Base-by-base conservation (phyloP, 1,284 basidiomycete genomes). In the Cutaneotrichosporon sp. region DNA sequence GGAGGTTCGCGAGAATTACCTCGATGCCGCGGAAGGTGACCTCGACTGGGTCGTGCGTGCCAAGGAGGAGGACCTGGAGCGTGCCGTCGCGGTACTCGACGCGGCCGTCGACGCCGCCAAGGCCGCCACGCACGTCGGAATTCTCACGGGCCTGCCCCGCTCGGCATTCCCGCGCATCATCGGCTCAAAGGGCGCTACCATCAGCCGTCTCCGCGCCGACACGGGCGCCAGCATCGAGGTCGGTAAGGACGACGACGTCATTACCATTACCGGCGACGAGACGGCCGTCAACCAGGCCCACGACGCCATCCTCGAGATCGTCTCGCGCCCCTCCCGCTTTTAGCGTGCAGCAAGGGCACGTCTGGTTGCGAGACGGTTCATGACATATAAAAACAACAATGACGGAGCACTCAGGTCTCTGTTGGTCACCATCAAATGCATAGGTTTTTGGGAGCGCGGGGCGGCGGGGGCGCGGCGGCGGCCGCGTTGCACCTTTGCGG, bases 151-250 rank as follows among this genome's bases (percentile, higher is more conserved):
- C 41, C 65, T 77, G n/a, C 75, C 74, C 12, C 63, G 75, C 53
- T 71, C 71, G 38, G 71, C 74, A 8, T 77, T 77, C 84, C 88
- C 65, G 14, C 80, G 88, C 64, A 91, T 94, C 64, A 90, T 94
- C 56, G 90, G 90, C 41, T 76, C 85, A 20, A 73, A 67, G 68
- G 75, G 75, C 33, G 68, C 88, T n/a, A 93, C 89, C 63, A 88
- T 93, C 54, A 79, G 84, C 47, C 84, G 89, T 51, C 80, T 94
- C 45, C 84, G 90, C 55, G 81, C 80, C 52, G 88, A 91, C 75
- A 92, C 87, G 49, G 88, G 88, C 38, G 86, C 90, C 51, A 89
- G 92, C 70, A 90, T 94, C 61, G 88, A 83, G 41, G 88, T 93
- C 58, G 83, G 87, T 71, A 83, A 87, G 62, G 88, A 91, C 60